These are phyloP conservation scores for Bromus sterilis DNA, from an alignment of 176 grass and related monocot genomes.

Conservation along the genomic window DNA sequence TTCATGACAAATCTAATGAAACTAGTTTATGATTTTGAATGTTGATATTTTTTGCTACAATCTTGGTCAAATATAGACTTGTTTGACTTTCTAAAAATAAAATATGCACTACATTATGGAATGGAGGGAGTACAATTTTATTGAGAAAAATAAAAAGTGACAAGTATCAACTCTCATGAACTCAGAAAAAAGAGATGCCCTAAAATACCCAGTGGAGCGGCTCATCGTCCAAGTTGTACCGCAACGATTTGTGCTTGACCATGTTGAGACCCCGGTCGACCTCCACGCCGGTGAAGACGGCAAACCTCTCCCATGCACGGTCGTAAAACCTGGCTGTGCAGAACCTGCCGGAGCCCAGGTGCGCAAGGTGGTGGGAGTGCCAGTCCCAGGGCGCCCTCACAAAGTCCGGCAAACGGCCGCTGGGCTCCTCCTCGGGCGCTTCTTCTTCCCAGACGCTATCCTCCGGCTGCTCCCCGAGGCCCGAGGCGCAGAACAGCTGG, in stretches of 20 bases:
- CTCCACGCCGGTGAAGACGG: not conserved
- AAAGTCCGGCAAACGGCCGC: not conserved
- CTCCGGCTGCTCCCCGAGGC: not conserved
- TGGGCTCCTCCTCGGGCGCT: not conserved
- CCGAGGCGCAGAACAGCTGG: not conserved
- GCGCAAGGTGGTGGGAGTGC: not conserved
- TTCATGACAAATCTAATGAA: too few species aligned
- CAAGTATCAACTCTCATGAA: too few species aligned
- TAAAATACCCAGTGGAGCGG: not conserved
- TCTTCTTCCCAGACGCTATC: not conserved
- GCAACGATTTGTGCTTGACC: slow-evolving; percentile 5
- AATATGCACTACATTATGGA: too few species aligned
- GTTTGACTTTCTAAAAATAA: too few species aligned
- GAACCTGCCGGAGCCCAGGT: not conserved
- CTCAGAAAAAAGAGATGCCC: not conserved
- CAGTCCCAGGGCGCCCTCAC: not conserved
- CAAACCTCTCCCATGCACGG: not conserved
- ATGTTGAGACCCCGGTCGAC: not conserved
- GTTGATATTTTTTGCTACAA: too few species aligned
- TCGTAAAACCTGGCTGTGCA: not conserved
- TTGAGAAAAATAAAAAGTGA: too few species aligned
- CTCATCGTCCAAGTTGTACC: not conserved
- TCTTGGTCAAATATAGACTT: too few species aligned
- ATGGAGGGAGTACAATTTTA: too few species aligned
- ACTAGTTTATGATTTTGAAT: too few species aligned